Percentiles rank a stretch among this genome's conserved stretches.
phyloP scores from a whole-genome alignment of 768 basidiomycete species.

The Artomyces pyxidatus region DNA sequence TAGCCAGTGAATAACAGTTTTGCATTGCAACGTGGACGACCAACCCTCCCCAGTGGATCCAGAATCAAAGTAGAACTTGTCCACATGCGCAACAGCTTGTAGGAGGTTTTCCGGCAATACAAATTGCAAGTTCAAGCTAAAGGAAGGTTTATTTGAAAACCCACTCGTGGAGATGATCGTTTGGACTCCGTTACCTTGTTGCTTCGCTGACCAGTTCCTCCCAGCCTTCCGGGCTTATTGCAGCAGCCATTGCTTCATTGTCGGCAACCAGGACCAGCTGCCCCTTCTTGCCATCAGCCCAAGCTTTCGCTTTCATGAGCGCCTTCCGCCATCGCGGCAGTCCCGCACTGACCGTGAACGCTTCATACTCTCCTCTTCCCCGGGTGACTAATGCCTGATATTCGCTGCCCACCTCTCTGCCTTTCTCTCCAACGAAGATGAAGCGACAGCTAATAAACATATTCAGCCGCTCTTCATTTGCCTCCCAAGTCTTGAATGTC shows the following conservation, averaged over 20 bases:
- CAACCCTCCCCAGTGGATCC: constrained; percentile 25
- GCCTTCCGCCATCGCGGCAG: constrained; percentile 42
- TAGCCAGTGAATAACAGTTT: background rate
- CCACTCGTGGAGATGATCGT: too few species aligned
- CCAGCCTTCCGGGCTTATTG: constrained; percentile 51
- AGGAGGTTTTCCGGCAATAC: constrained; percentile 40
- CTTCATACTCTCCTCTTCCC: constrained; percentile 56
- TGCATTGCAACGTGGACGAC: background rate
- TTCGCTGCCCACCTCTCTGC: constrained; percentile 38
- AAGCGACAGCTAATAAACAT: constrained; percentile 50
- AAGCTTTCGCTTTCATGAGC: constrained; percentile 43
- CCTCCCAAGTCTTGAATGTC: constrained; percentile 53
- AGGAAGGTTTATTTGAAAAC: too few species aligned
- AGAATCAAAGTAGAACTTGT: constrained; percentile 29
- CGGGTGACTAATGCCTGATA: constrained; percentile 46
- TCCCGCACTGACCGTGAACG: constrained; percentile 45
- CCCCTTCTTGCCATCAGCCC: constrained; percentile 21
- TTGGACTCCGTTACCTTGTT: too few species aligned
- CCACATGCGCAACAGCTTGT: constrained; percentile 37
- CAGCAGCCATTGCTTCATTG: constrained; percentile 34
- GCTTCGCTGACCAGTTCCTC: constrained; percentile 42
- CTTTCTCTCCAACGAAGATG: constrained; percentile 50
- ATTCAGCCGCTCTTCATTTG: constrained; percentile 51
- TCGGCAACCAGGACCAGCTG: constrained; percentile 46
- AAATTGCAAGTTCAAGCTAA: constrained; percentile 36